Percentiles rank a stretch among this genome's conserved stretches.
These are phyloP conservation scores for Carex pumila DNA, from an alignment of 176 grass and related monocot genomes.

Conservation along the genomic window DNA sequence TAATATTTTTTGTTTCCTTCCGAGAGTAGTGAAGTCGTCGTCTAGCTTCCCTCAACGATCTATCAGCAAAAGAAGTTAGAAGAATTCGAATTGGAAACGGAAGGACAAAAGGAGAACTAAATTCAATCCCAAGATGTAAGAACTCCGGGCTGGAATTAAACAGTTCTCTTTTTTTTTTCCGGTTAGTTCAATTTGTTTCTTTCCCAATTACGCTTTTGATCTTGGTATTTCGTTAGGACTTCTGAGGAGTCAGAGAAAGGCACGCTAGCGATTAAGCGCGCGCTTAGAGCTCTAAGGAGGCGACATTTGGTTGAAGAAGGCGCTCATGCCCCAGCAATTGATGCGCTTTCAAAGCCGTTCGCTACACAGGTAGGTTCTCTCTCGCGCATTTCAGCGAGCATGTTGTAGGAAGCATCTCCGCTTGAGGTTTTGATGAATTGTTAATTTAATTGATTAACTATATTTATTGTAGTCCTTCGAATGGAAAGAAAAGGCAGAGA, in stretches of 20 bases:
- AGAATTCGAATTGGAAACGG: neutral
- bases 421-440: neutral
- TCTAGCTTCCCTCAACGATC: neutral
- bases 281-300: conserved; percentile 36
- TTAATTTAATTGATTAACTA: conserved; percentile 18
- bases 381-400: neutral
- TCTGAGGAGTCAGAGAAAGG: conserved; percentile 52
- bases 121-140: conserved; percentile 19
- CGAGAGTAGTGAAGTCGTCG: neutral
- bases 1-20: neutral
- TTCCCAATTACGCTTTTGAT: conserved; percentile 7
- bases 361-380: conserved; percentile 55
- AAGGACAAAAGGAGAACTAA: conserved; percentile 2
- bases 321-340: conserved; percentile 64
- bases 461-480: conserved; percentile 46
- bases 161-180: neutral
- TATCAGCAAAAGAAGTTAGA: neutral
- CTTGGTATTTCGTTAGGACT: conserved; percentile 42
- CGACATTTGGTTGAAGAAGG: conserved; percentile 69
- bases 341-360: conserved; percentile 61
- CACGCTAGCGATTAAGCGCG: conserved; percentile 46
- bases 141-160: neutral
- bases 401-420: neutral
- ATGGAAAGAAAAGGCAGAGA: conserved; percentile 95
- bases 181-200: conserved; percentile 5